Evolutionary conservation across 495 filamentous ascomycete species (phyloP).

Genomic region (Aspergillus campestris): DNA sequence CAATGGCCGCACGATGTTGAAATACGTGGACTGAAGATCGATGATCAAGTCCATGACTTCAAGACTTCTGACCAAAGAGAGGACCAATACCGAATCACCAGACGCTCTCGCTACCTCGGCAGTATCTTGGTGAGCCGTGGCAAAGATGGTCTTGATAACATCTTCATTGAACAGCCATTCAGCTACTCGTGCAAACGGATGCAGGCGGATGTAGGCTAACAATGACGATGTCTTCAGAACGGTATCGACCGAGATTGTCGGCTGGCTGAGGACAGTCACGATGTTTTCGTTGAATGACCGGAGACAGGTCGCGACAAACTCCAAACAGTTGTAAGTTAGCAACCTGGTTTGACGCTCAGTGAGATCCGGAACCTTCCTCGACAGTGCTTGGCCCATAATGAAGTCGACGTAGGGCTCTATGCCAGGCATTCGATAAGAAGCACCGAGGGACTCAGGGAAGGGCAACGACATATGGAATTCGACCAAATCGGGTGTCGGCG

Average conservation of each 20-base stretch:
- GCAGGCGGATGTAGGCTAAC: constrained; percentile 67
- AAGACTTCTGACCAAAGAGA: constrained; percentile 63
- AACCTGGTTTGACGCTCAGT: constrained; percentile 53
- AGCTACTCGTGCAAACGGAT: constrained; percentile 88
- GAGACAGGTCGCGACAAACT: constrained; percentile 68
- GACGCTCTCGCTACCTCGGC: constrained; percentile 55
- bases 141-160: constrained; percentile 69
- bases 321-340: constrained; percentile 66
- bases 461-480: constrained; percentile 58
- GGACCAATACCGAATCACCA: constrained; percentile 64
- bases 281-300: constrained; percentile 86
- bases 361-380: constrained; percentile 49
- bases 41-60: constrained; percentile 73
- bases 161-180: constrained; percentile 97
- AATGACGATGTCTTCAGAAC: constrained; percentile 63
- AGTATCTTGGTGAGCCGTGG: constrained; percentile 63
- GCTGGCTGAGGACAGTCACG: constrained; percentile 68
- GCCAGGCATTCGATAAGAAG: constrained; percentile 67
- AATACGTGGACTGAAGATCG: constrained; percentile 82
- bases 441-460: constrained; percentile 84
- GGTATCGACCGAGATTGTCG: constrained; percentile 61
- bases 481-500: constrained; percentile 43
- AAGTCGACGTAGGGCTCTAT: constrained; percentile 93
- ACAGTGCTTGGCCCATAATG: constrained; percentile 64
- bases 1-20: constrained; percentile 73